Conservation (phyloP, 108 stramenopile species). For the Chaetoceros tenuissimus region DNA sequence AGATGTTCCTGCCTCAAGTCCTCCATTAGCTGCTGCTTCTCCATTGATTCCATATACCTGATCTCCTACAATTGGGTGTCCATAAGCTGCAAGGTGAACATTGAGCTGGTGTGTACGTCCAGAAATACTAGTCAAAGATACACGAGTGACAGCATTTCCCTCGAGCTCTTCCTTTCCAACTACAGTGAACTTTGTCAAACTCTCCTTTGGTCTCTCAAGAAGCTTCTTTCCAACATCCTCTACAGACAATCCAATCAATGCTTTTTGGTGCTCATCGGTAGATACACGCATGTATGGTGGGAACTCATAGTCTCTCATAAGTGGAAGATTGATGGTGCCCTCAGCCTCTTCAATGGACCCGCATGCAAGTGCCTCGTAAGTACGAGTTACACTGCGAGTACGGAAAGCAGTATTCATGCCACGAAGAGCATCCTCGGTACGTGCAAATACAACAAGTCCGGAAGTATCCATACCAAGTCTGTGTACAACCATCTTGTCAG, state of each 20-base stretch:
- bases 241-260: constrained; percentile 42
- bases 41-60: constrained; percentile 66
- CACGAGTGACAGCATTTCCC: neutral
- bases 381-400: constrained; percentile 54
- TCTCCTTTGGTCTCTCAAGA: constrained; percentile 63
- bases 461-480: constrained; percentile 79
- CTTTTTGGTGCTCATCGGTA: constrained; percentile 59
- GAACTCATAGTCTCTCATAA: constrained; percentile 73
- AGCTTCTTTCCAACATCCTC: constrained; percentile 54
- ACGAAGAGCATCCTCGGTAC: constrained; percentile 50
- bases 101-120: constrained; percentile 84
- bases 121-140: constrained; percentile 35
- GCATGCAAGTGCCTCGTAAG: constrained; percentile 73
- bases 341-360: constrained; percentile 59
- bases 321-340: constrained; percentile 58
- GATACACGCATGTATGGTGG: constrained; percentile 79
- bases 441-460: constrained; percentile 70
- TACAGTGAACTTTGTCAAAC: constrained; percentile 66
- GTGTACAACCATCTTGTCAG: constrained; percentile 83
- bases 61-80: constrained; percentile 87
- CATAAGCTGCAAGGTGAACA: constrained; percentile 79
- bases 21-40: constrained; percentile 48
- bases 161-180: constrained; percentile 33
- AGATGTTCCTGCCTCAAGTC: neutral
- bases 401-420: constrained; percentile 62